Evolutionary conservation across 1,284 basidiomycete species (phyloP).

Genomic region (Rhodotorula sp.): DNA sequence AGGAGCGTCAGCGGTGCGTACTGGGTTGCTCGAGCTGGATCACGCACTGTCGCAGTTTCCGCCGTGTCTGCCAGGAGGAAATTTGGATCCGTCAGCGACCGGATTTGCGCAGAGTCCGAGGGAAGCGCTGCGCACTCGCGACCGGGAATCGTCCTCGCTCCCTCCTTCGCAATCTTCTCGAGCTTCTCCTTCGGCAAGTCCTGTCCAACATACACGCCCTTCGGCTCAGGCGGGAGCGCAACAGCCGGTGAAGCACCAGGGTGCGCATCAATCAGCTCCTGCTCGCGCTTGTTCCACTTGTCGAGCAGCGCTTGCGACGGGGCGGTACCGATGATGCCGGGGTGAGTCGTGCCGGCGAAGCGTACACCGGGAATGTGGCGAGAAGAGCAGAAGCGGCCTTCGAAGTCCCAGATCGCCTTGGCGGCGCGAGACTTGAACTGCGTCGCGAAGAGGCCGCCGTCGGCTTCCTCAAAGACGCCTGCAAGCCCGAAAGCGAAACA

Average conservation of each 20-base stretch:
- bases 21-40: neutral
- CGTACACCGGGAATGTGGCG: slow-evolving; percentile 74
- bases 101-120: neutral
- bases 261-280: slow-evolving; percentile 62
- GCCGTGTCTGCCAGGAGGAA: slow-evolving; percentile 61
- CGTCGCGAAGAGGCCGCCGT: slow-evolving; percentile 69
- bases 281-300: slow-evolving; percentile 71
- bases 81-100: too few relatives aligned
- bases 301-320: slow-evolving; percentile 68
- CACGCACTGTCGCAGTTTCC: slow-evolving; percentile 54
- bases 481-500: slow-evolving; percentile 47
- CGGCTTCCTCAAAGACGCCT: slow-evolving; percentile 66
- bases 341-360: slow-evolving; percentile 73
- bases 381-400: slow-evolving; percentile 67
- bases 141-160: slow-evolving; percentile 66
- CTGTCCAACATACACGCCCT: slow-evolving; percentile 65
- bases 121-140: slow-evolving; percentile 4
- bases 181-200: slow-evolving; percentile 55
- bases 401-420: slow-evolving; percentile 77
- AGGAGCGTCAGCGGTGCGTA: too few relatives aligned
- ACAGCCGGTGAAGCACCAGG: slow-evolving; percentile 61
- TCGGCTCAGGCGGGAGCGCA: slow-evolving; percentile 62
- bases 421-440: slow-evolving; percentile 68
- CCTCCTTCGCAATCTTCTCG: slow-evolving; percentile 63
- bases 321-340: slow-evolving; percentile 60